phyloP scores from a whole-genome alignment of 2,329 filamentous ascomycete species.

The Arthrobotrys megalospora region DNA sequence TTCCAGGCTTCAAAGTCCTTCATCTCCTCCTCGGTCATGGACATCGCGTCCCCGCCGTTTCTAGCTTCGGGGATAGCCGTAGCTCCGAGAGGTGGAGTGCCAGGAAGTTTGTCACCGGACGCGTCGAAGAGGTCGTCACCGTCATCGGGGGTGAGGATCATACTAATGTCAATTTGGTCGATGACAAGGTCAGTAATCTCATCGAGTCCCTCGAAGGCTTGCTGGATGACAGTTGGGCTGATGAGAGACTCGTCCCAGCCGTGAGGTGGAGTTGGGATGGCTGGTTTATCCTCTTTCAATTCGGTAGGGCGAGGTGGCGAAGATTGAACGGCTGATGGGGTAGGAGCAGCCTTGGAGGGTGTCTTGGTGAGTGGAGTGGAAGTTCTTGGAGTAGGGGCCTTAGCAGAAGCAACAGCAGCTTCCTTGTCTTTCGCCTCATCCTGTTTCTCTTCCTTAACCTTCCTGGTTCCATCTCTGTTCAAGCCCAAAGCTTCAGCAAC shows the following conservation, averaged over 20 bases:
- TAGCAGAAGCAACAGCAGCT: constrained; percentile 11
- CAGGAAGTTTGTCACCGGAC: constrained; percentile 30
- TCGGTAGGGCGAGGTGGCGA: constrained; percentile 22
- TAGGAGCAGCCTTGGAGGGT: constrained; percentile 39
- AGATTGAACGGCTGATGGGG: constrained; percentile 23
- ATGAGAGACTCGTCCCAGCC: constrained; percentile 53
- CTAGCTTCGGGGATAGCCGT: constrained; percentile 28
- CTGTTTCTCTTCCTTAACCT: constrained; percentile 47
- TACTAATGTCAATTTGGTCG: constrained; percentile 52
- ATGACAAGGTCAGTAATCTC: constrained; percentile 54
- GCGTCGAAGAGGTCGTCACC: constrained; percentile 41
- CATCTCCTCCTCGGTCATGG: constrained; percentile 57
- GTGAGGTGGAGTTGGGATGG: constrained; percentile 31
- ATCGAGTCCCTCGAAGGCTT: constrained; percentile 58
- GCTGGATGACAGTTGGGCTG: constrained; percentile 47
- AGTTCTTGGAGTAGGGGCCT: constrained; percentile 35
- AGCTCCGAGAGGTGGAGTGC: constrained; percentile 4
- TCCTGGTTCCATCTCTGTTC: constrained; percentile 53
- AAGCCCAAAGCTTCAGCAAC: constrained; percentile 49
- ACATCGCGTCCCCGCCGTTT: constrained; percentile 40
- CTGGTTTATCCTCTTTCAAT: constrained; percentile 4
- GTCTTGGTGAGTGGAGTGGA: constrained; percentile 47
- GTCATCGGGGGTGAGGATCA: constrained; percentile 55
- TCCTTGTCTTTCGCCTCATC: constrained; percentile 51
- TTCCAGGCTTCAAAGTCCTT: constrained; percentile 57